Evolutionary conservation across 2,329 filamentous ascomycete species (phyloP), one percentile per base, ranked within the genome.

Genomic region (Ceratocystis diversiconidia): DNA sequence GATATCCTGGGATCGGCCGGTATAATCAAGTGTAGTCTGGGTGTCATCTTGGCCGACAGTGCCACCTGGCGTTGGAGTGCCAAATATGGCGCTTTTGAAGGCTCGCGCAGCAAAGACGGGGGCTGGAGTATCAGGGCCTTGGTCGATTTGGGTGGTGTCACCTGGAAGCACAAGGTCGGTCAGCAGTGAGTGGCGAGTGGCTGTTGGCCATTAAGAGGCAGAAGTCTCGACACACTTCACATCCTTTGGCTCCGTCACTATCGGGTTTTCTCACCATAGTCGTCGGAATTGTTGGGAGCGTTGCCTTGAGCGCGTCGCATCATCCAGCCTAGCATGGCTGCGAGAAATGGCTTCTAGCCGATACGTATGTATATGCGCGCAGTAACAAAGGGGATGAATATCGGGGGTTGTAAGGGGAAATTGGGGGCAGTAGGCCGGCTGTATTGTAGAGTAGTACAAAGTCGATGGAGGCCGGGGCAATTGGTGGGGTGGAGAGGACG

Each of bases 81-180:
- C 85, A 70, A 86, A 87, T 59, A 87, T 73, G 30, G 82, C 84
- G 70, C 79, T 84, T 70, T 82, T 85, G 71, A 87, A 76, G 5
- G 85, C 85, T 67, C 85, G 80, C 46, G 84, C 84, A 1, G 84
- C 85, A 71, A 87, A 87, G 0, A 87, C 80, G 1, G 85, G 84
- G 0, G 83, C 85, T 5, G 85, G 85, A 17, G 85, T 87, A 70
- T 87, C 84, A 48, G 84, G 84, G 19, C 57, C 66, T 41, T 77
- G 77, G 17, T 87, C 84, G 50, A 81, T 70, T 68, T 80, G 79
- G 0, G 78, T 78, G 2, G 70, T 77, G 59, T 79, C 71, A 61
- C 69, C 76, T 63, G n/a, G 46, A 28, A 46, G 19, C 19, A 19
- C n/a, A 36, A 22, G 12, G 52, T 15, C 17, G n/a, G 63, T 65